Base-by-base conservation (phyloP, 805 yeast species). In the Starmerella bombi region DNA sequence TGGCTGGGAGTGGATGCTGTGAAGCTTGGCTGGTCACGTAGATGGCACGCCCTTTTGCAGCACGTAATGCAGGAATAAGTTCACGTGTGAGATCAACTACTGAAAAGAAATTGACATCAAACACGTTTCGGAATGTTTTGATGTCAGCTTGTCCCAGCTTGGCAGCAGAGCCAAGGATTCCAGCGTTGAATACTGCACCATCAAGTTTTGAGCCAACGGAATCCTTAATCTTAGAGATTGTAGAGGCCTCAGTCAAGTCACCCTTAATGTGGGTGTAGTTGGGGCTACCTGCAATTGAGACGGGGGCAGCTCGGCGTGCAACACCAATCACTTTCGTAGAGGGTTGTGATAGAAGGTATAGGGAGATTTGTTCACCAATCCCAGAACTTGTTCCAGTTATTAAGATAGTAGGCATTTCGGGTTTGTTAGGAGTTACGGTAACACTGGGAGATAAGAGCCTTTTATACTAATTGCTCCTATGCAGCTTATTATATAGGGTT, bases 11-110 rank as follows among this genome's bases (percentile, higher is more conserved):
- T 16, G 76, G 62, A 39, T 66, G 70, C 1, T 70, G 67, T 15
- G 93, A 70, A 0, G 97, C 96, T 5, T 95, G 96, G 2, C 94
- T 82, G 16, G 93, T 80, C 0, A 86, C 94, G 41, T 79, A 74
- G n/a, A 88, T 65, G 29, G 80, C 67, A 32, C 65, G 69, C 0
- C 94, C 94, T 14, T 69, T 61, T 4, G 74, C 47, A 37, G 64
- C 57, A 28, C 71, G 62, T 47, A 88, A 62, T 28, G 69, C 62
- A 0, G 88, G 85, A 34, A 46, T 38, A 38, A 50, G 44, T 27
- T 37, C 47, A 18, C 65, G 48, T 7, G 78, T 71, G 49, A 84
- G 63, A 2, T 69, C 67, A 4, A 84, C 79, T 3, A 78, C 69
- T 4, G 93, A 72, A 56, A 85, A 84, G 57, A 80, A 72, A 56